A percentile compares a stretch with the other conserved stretches of the same genome.
Evolutionary conservation across 1,284 basidiomycete genomes (phyloP).

Genomic region (Melampsora larici-populina): DNA sequence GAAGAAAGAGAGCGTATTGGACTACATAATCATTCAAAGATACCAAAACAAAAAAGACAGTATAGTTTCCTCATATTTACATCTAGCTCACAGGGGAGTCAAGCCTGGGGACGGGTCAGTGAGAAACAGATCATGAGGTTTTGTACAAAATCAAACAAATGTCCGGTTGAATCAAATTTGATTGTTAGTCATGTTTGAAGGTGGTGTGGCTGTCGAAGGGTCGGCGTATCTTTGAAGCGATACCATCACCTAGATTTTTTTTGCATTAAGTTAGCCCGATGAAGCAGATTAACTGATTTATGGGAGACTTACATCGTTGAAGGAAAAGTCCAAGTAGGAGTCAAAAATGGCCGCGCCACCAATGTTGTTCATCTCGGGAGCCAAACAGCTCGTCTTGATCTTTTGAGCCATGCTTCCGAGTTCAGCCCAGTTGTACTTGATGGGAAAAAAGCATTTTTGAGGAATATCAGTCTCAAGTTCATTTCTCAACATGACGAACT

Average conservation of each 20-base stretch:
- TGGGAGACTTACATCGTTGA: conserved; percentile 10
- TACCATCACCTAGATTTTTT: neutral
- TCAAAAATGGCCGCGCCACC: conserved; percentile 8
- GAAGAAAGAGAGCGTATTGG: too few species aligned
- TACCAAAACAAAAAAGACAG: too few species aligned
- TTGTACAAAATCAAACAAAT: too few species aligned
- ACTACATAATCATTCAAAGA: too few species aligned
- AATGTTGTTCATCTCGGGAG: neutral
- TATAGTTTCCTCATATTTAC: too few species aligned
- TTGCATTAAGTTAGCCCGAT: neutral
- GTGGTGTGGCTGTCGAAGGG: too few species aligned
- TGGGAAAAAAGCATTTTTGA: neutral
- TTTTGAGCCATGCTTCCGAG: conserved; percentile 5
- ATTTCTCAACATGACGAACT: neutral
- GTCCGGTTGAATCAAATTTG: too few species aligned
- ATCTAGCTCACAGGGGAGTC: too few species aligned
- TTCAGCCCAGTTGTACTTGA: conserved; percentile 36
- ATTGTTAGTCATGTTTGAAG: too few species aligned
- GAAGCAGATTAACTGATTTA: neutral
- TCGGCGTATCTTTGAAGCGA: neutral
- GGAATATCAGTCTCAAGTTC: neutral
- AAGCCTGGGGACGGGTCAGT: too few species aligned
- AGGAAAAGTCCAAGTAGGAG: conserved; percentile 8
- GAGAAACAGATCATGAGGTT: too few species aligned
- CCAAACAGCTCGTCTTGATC: conserved; percentile 3